These are phyloP conservation scores for Venturia aucupariae DNA, from an alignment of 2,329 filamentous ascomycete species.

Conservation along the genomic window DNA sequence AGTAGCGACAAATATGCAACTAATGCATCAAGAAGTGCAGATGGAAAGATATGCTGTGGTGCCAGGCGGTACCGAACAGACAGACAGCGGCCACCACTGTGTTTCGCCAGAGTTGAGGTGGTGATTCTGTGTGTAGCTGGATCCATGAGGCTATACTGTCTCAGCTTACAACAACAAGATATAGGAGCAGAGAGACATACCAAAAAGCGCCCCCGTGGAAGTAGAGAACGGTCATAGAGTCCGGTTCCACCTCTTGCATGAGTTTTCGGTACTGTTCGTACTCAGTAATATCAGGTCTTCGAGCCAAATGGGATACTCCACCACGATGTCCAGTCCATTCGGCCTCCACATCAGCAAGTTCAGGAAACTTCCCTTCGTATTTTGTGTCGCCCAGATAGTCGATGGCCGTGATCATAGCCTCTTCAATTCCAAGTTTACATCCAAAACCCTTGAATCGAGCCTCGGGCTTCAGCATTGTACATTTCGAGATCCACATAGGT, in stretches of 20 bases:
- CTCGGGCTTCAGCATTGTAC: neutral
- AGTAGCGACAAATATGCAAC: conserved; percentile 64
- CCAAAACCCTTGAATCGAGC: neutral
- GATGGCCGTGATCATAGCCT: conserved; percentile 50
- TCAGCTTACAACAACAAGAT: neutral
- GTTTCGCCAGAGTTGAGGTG: conserved; percentile 53
- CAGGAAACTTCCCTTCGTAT: conserved; percentile 39
- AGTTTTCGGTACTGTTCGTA: conserved; percentile 55
- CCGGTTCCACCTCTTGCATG: conserved; percentile 55
- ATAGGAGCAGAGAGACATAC: neutral
- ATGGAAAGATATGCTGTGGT: conserved; percentile 65
- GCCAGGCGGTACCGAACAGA: conserved; percentile 66
- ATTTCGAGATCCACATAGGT: conserved; percentile 7
- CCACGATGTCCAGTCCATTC: conserved; percentile 67
- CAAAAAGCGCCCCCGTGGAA: conserved; percentile 70
- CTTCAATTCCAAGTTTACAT: conserved; percentile 17
- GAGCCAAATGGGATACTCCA: conserved; percentile 42
- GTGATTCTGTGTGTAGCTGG: conserved; percentile 55
- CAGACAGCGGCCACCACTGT: conserved; percentile 58
- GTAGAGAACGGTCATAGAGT: conserved; percentile 55
- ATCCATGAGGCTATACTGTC: conserved; percentile 45
- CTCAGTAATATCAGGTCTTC: conserved; percentile 50
- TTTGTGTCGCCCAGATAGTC: conserved; percentile 38
- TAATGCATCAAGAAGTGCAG: conserved; percentile 63
- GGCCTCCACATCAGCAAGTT: conserved; percentile 50